Evolutionary conservation across 1,284 basidiomycete genomes (phyloP).

Genomic region (Sanghuangporus baumii): DNA sequence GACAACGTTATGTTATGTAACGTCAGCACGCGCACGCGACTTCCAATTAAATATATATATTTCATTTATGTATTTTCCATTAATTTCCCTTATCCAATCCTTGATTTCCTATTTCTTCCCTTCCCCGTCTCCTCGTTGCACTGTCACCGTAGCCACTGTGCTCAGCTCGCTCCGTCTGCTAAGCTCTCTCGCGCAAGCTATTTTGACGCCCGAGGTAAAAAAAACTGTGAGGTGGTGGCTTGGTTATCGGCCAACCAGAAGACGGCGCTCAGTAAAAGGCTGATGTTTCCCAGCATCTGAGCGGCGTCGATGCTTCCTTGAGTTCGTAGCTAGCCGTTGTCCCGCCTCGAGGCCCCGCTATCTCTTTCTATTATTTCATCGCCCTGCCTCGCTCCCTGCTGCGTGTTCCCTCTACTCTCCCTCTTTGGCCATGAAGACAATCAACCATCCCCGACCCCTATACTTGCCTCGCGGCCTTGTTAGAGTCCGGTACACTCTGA

Average conservation of each 20-base stretch:
- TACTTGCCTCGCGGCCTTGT: neutral
- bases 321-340: neutral
- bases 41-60: neutral
- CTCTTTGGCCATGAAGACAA: neutral
- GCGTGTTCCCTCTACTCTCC: conserved; percentile 6
- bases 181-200: neutral
- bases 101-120: neutral
- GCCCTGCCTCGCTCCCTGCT: conserved; percentile 2
- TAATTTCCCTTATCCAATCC: neutral
- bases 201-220: too few species aligned
- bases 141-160: too few species aligned
- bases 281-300: conserved; percentile 2
- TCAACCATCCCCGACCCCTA: neutral
- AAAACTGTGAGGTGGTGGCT: neutral
- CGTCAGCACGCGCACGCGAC: neutral
- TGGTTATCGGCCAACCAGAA: conserved; percentile 1
- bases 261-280: neutral
- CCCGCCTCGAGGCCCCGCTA: conserved; percentile 8
- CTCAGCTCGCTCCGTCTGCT: neutral
- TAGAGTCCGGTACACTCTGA: neutral
- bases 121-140: neutral
- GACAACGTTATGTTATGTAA: neutral
- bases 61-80: neutral
- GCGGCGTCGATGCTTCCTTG: neutral
- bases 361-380: conserved; percentile 9